Base-by-base conservation (phyloP, 2,329 filamentous ascomycete species). In the Aquanectria penicillioides region DNA sequence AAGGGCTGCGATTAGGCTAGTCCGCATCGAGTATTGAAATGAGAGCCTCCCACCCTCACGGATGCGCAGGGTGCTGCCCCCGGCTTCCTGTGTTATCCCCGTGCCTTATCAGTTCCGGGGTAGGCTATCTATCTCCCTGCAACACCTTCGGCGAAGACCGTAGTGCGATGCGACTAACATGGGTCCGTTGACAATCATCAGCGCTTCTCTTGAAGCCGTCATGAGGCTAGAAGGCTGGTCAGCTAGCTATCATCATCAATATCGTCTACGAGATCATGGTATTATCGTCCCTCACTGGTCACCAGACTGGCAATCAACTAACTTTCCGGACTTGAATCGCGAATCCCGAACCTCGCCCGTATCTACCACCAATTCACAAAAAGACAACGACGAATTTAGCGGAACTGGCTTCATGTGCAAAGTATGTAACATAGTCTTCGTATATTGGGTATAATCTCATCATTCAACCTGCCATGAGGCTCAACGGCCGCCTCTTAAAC, bases 381-480 rank as follows among this genome's bases (percentile, higher is more conserved):
- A n/a, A n/a, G n/a, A n/a, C n/a, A n/a, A 48, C 17, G 12, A 13
- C 9, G 28, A 26, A 8, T 29, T 51, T 40, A 49, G 18, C 37
- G 26, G 22, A 15, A 18, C 4, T 4, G 5, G 29, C 13, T 15
- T 34, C 17, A 36, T 37, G 33, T 7, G n/a, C 23, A 47, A 25
- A 33, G 18, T 50, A 58, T 61, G 46, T 50, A 62, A 49, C 53
- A 54, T 60, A 43, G 31, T 57, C 40, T 52, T 57, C 38, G 47
- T 65, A 44, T 61, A 38, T 65, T 59, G 67, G 67, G 67, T 69
- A 69, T 69, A 69, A 62, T 68, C 52, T 60, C 53, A 57, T 43
- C 37, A 61, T 38, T 34, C 41, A 56, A 59, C 43, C 58, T 37
- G n/a, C n/a, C n/a, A n/a, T n/a, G n/a, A n/a, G n/a, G n/a, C n/a